phyloP scores from a whole-genome alignment of 179 eudicot species.

The Heliamphora pulchella region DNA sequence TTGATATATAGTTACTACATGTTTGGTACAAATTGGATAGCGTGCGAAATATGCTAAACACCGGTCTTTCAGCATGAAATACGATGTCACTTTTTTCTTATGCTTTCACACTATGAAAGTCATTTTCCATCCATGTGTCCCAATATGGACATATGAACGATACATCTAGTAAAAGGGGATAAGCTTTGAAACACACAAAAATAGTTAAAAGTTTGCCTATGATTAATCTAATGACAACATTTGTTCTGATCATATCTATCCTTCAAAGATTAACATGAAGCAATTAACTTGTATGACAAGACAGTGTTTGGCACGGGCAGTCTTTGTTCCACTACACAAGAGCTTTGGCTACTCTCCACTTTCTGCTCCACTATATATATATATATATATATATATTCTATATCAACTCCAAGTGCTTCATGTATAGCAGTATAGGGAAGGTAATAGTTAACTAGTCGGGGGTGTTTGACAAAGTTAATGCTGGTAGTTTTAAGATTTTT shows the following conservation, averaged over 20 bases:
- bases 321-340: background rate
- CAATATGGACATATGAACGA: too few species aligned
- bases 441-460: too few species aligned
- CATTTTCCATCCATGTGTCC: too few species aligned
- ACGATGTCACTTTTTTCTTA: too few species aligned
- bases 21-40: too few species aligned
- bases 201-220: background rate
- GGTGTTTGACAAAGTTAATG: too few species aligned
- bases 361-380: background rate
- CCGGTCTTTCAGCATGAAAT: too few species aligned
- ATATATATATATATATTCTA: too few species aligned
- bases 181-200: background rate
- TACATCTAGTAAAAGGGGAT: background rate
- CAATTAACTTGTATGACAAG: constrained; percentile 16
- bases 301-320: background rate
- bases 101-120: too few species aligned
- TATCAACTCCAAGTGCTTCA: background rate
- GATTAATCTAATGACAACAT: background rate
- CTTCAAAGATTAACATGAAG: background rate
- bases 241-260: background rate
- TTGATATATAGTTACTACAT: too few species aligned
- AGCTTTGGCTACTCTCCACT: background rate
- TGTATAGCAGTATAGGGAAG: background rate
- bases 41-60: too few species aligned
- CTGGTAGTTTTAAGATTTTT: too few species aligned